Evolutionary conservation across 345 rosid species (phyloP), one percentile per base, ranked within the genome.

Genomic region (Populus simonii): DNA sequence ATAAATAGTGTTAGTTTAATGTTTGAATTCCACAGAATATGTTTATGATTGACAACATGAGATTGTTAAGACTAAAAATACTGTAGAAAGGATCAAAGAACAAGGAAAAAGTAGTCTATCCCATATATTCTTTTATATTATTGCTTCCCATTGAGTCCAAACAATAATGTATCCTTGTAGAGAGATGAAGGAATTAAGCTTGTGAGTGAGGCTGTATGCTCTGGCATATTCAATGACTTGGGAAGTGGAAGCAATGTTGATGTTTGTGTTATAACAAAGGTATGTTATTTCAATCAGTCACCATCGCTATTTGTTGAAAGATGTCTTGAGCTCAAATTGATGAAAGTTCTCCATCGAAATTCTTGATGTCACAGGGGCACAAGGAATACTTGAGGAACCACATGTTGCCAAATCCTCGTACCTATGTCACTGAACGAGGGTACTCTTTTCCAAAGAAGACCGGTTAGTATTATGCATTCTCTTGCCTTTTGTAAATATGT

Each of bases 221-320:
- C 94, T 81, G 83, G 85, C 43, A 66, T 83, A 25, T 83, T 83
- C 78, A 83, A 83, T 47, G 85, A 83, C 57, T 76, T 93, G 80
- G 97, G 97, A 53, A 90, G 95, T 89, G 95, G 97, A 81, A 93
- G 97, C 88, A 93, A 93, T 84, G 97, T 93, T 59, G 97, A 93
- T 79, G 84, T 91, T 83, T 93, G 97, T 81, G 97, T 93, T 20
- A 90, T 93, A 76, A 91, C 97, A 25, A 91, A 91, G 92, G 97
- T 93, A 49, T 70, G 87, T 65, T 47, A 61, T 57, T 59, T 70
- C 70, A 18, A 66, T 72, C 53, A 53, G 57, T 23, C 71, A 29
- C 62, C 8, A 79, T 72, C 7, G 27, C 67, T 55, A 16, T 51
- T 75, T 63, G 66, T 45, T 43, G 38, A 74, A 66, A 5, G 33